These are phyloP conservation scores for Tetradesmus lagerheimii DNA, from an alignment of 139 green algal species.

Conservation along the genomic window DNA sequence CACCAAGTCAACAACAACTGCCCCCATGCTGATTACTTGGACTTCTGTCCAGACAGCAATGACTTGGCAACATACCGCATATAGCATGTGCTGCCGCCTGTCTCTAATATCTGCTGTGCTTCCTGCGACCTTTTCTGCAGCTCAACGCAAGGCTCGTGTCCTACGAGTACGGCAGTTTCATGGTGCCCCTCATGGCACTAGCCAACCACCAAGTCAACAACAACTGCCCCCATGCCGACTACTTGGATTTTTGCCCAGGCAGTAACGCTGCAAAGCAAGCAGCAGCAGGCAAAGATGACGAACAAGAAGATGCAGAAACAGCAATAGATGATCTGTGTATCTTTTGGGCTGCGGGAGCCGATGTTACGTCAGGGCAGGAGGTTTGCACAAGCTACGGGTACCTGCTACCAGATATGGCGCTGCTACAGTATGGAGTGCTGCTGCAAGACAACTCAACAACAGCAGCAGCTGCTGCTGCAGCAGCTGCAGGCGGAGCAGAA, in stretches of 20 bases:
- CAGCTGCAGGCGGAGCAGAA: neutral
- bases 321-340: neutral
- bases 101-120: neutral
- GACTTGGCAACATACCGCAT: too few species aligned
- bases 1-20: too few species aligned
- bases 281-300: neutral
- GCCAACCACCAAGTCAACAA: neutral
- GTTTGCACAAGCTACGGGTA: neutral
- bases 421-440: neutral
- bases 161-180: neutral
- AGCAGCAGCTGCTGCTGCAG: neutral
- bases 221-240: neutral
- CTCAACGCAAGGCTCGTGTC: neutral
- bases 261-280: neutral
- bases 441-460: neutral
- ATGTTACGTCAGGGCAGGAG: conserved; percentile 9
- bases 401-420: neutral
- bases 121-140: neutral
- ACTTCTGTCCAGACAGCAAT: neutral
- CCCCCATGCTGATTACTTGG: neutral
- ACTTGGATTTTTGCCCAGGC: neutral
- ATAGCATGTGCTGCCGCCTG: neutral
- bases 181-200: neutral
- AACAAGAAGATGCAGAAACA: neutral
- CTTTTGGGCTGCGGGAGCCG: neutral